Evolutionary conservation across 2,329 filamentous ascomycete genomes (phyloP).

Genomic region (Penicillium brasilianum): DNA sequence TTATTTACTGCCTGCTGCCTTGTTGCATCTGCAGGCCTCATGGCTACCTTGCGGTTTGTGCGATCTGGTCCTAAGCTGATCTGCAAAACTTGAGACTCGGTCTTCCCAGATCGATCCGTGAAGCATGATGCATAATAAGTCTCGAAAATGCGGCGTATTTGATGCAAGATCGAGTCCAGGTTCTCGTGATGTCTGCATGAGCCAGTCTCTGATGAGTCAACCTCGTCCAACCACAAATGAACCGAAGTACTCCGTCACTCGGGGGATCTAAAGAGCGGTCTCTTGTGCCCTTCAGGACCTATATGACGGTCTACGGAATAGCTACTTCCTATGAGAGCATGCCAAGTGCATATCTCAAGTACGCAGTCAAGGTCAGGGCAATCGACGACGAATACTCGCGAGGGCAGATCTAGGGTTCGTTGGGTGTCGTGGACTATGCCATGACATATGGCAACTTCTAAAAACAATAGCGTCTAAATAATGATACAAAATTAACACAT

Average conservation of each 20-base stretch:
- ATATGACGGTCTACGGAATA: too few relatives aligned
- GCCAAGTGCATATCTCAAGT: too few relatives aligned
- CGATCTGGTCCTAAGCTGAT: constrained; percentile 40
- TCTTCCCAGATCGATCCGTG: constrained; percentile 45
- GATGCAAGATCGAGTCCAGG: neutral
- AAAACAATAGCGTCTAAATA: neutral
- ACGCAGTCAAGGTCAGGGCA: too few relatives aligned
- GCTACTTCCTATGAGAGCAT: neutral
- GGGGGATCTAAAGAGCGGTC: neutral
- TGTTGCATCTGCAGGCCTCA: constrained; percentile 32
- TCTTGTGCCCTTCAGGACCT: neutral
- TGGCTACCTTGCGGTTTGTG: constrained; percentile 38
- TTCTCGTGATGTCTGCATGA: neutral
- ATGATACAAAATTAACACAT: neutral
- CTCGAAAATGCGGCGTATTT: too few relatives aligned
- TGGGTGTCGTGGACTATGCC: too few relatives aligned
- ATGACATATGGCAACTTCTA: neutral
- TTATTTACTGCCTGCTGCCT: constrained; percentile 48
- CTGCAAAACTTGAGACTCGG: constrained; percentile 33
- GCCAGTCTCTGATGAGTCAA: too few relatives aligned
- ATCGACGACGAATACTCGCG: too few relatives aligned
- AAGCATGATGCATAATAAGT: neutral
- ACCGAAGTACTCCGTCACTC: neutral
- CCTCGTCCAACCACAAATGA: neutral
- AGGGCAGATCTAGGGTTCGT: too few relatives aligned